Conservation (phyloP, 2,329 filamentous ascomycete species). For the Diaporthe australafricana region DNA sequence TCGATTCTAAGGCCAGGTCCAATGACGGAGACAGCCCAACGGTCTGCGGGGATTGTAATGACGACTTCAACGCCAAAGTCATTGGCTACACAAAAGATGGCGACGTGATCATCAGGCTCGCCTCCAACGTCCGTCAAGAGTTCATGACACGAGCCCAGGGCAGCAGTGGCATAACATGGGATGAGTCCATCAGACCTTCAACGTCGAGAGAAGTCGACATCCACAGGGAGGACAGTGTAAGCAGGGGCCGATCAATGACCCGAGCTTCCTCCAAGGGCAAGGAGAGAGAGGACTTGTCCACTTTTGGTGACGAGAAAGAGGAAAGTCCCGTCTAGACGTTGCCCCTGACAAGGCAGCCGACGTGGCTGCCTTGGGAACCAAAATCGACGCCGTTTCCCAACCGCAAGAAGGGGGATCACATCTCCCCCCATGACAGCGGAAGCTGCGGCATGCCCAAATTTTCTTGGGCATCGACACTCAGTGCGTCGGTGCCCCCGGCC, state of each 20-base stretch:
- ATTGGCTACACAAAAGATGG: constrained; percentile 36
- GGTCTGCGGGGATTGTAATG: neutral
- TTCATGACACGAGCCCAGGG: constrained; percentile 3
- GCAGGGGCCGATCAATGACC: constrained; percentile 23
- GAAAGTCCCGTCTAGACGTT: neutral
- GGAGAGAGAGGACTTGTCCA: constrained; percentile 36
- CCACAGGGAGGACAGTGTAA: constrained; percentile 22
- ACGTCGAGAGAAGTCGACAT: neutral
- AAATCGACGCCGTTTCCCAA: too few species aligned
- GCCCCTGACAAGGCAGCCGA: neutral
- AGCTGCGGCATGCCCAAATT: constrained; percentile 2
- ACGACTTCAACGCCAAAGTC: constrained; percentile 36
- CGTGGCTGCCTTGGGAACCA: too few species aligned
- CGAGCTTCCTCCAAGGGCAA: constrained; percentile 37
- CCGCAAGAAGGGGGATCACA: neutral
- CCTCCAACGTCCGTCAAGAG: constrained; percentile 23
- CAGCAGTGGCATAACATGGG: constrained; percentile 33
- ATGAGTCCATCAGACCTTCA: constrained; percentile 14
- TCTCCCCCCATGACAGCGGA: neutral
- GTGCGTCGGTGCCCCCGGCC: neutral
- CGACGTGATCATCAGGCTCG: constrained; percentile 34
- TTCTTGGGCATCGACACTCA: neutral
- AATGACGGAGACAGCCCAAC: constrained; percentile 21
- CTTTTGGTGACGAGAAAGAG: constrained; percentile 1
- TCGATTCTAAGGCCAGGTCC: constrained; percentile 17